A percentile compares a stretch with the other conserved stretches of the same genome.
These are phyloP conservation scores for Trichoderma asperellum DNA, from an alignment of 2,329 filamentous ascomycete species.

Conservation along the genomic window DNA sequence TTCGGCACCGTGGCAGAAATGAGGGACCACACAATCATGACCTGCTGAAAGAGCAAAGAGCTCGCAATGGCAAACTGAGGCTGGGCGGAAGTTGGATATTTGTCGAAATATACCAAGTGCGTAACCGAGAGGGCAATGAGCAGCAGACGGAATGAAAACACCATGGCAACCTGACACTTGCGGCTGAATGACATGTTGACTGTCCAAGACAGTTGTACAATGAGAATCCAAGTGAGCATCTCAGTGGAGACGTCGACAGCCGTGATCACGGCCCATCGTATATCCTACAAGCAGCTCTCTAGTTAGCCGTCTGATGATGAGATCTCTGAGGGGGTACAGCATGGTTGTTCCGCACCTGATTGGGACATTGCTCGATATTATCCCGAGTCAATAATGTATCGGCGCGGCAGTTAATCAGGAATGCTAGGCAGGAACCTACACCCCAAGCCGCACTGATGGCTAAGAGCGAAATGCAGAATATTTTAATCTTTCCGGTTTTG, in stretches of 20 bases:
- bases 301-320: neutral
- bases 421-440: neutral
- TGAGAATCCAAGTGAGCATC: neutral
- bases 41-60: neutral
- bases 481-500: slow-evolving; percentile 6
- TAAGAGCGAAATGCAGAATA: neutral
- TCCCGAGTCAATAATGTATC: neutral
- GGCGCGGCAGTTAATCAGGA: neutral
- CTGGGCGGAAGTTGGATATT: neutral
- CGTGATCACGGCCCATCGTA: slow-evolving; percentile 1
- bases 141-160: slow-evolving; percentile 6
- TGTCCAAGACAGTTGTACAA: neutral
- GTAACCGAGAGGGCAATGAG: neutral
- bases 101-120: neutral
- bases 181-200: slow-evolving; percentile 3
- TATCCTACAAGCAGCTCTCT: neutral
- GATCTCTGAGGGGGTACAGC: neutral
- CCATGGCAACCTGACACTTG: slow-evolving; percentile 7
- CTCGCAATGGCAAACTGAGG: neutral
- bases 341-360: neutral
- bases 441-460: neutral
- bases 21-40: slow-evolving; percentile 8
- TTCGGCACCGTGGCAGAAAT: slow-evolving; percentile 5
- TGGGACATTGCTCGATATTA: slow-evolving; percentile 11
- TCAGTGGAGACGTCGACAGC: neutral